These are phyloP conservation scores for Rhododendron ovatum DNA, from an alignment of 148 eudicot species.

Conservation along the genomic window DNA sequence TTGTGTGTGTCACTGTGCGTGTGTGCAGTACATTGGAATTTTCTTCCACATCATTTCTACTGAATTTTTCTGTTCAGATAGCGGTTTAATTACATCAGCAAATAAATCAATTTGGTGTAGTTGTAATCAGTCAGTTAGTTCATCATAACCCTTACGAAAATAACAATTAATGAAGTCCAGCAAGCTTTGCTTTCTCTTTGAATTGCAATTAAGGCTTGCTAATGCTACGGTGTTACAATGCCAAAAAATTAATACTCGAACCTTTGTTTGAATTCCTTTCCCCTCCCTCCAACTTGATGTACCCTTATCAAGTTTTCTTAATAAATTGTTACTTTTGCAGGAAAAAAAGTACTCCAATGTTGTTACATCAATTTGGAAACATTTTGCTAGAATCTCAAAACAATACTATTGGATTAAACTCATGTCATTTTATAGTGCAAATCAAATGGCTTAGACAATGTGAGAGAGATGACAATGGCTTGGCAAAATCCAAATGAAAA, in stretches of 20 bases:
- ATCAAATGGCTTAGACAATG: neutral
- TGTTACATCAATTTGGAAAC: neutral
- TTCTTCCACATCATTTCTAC: neutral
- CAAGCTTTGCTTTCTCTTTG: neutral
- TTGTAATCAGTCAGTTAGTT: neutral
- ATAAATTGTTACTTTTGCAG: too few relatives aligned
- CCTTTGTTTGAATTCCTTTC: too few relatives aligned
- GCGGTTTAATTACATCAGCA: neutral
- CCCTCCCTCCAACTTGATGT: too few relatives aligned
- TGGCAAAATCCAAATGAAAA: neutral
- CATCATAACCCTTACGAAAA: neutral
- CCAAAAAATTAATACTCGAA: neutral
- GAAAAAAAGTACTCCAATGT: neutral
- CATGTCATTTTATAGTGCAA: neutral
- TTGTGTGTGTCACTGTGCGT: too few relatives aligned
- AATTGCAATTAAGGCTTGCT: neutral
- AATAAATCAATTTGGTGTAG: conserved; percentile 1
- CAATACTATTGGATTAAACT: neutral
- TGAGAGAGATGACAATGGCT: neutral
- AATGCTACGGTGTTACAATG: neutral
- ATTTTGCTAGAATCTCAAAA: too few relatives aligned
- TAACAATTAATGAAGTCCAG: neutral
- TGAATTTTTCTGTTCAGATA: neutral
- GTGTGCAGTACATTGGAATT: neutral
- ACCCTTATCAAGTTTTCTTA: too few relatives aligned